Base-by-base conservation (phyloP, 257 asterid genomes). In the Lycium ferocissimum region DNA sequence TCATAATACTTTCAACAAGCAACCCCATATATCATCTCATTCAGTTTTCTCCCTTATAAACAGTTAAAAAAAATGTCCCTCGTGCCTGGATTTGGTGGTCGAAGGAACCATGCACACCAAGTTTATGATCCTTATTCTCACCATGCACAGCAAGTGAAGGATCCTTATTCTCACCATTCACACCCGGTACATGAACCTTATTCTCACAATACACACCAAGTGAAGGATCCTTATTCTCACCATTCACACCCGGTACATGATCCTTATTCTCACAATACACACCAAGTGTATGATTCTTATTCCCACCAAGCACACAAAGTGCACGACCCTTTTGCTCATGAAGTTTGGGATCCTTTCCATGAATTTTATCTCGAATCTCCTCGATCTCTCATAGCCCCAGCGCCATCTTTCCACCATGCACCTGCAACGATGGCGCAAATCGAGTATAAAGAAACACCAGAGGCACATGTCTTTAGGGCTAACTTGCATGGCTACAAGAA, bases 391-490 rank as follows among this genome's bases (percentile, higher is more conserved):
- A 66, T 40, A 9, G 70, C 67, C 7, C 63, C 82, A 11, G 43
- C 57, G 0, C 72, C 56, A 57, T 8, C 69, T 15, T 45, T 53
- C 65, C 81, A 62, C 45, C 66, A 56, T 26, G 43, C 20, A 22
- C 65, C 78, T 22, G 35, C 43, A 76, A 26, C 65, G 65, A 51
- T 76, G 82, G 75, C 54, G 0, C 54, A 11, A n/a, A 49, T 67
- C 2, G 90, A 87, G 78, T 89, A 90, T 90, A 66, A 73, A 40
- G 93, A 91, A 76, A 87, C 91, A 51, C 87, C 82, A 63, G 91
- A 90, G 56, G 89, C 87, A 9, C 87, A 92, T 85, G 78, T 88
- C 75, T 86, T 88, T 18, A 83, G 51, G 18, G 82, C 70, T 3
- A 85, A 90, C 26, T 88, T 90, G 38, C 84, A 87, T 7, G 90